These are phyloP conservation scores for Vaccinium macrocarpon DNA, from an alignment of 148 eudicot genomes.

Conservation along the genomic window DNA sequence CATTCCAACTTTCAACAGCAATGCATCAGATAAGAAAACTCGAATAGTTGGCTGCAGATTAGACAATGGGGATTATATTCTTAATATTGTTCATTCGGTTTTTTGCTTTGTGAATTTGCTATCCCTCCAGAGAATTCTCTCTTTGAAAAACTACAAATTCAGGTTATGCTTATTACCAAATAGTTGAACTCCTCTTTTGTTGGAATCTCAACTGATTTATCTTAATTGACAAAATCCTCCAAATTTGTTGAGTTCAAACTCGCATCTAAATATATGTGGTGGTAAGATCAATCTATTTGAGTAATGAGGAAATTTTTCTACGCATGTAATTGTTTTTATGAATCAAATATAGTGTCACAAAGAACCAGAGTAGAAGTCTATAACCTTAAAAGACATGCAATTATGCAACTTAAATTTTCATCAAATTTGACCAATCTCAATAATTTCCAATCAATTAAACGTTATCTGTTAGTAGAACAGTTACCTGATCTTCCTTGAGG, in stretches of 20 bases:
- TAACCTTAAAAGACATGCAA: neutral
- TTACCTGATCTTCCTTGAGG: slow-evolving; percentile 91
- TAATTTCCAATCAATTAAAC: neutral
- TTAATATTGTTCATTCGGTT: no score
- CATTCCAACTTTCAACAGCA: neutral
- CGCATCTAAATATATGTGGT: neutral
- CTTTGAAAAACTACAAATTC: no score
- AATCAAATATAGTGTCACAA: no score
- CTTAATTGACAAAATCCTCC: neutral
- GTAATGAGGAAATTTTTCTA: neutral
- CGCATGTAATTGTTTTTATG: no score
- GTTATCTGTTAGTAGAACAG: neutral
- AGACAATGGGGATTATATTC: neutral
- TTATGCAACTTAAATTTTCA: neutral
- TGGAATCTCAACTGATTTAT: no score
- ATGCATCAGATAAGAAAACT: no score
- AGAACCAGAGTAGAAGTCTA: no score
- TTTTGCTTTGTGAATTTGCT: no score
- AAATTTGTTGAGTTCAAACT: no score
- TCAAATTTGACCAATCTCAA: neutral
- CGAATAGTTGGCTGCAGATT: neutral
- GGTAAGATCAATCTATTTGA: neutral
- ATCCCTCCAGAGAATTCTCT: no score
- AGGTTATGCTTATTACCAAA: no score
- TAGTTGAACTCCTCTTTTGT: no score